Evolutionary conservation across 495 filamentous ascomycete genomes (phyloP).

Genomic region (Hypoxylon lienhwacheense): DNA sequence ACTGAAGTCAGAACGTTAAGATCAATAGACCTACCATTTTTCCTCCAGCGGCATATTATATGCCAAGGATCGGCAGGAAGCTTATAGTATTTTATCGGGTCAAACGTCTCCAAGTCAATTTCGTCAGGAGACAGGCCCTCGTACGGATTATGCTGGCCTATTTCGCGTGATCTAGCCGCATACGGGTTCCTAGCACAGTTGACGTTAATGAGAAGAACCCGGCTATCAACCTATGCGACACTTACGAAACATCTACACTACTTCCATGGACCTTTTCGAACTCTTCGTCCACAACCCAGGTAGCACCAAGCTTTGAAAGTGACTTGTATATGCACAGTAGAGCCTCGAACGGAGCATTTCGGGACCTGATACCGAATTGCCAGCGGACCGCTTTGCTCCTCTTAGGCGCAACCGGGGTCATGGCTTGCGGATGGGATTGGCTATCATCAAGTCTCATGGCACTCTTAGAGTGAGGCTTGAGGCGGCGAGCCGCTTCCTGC

Average conservation of each 20-base stretch:
- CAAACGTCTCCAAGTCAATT: conserved; percentile 37
- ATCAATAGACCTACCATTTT: conserved; percentile 62
- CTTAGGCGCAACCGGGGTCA: conserved; percentile 64
- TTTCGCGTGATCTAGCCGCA: conserved; percentile 17
- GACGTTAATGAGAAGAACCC: conserved; percentile 10
- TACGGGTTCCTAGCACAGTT: conserved; percentile 34
- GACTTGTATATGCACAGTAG: conserved; percentile 93
- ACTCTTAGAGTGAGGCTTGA: conserved; percentile 76
- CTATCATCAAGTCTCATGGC: conserved; percentile 60
- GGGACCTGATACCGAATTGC: conserved; percentile 95
- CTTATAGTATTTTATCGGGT: conserved; percentile 58
- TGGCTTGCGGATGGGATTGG: conserved; percentile 66
- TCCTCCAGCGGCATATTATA: conserved; percentile 83
- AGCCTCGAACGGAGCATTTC: conserved; percentile 91
- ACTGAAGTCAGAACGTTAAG: background rate
- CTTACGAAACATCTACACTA: conserved; percentile 34
- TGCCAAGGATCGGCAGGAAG: conserved; percentile 95
- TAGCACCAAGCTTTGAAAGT: conserved; percentile 78
- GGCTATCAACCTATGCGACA: background rate
- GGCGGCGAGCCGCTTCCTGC: conserved; percentile 69
- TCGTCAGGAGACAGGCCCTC: conserved; percentile 29
- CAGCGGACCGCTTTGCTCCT: conserved; percentile 75
- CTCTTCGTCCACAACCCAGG: conserved; percentile 72
- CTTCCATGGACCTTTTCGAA: conserved; percentile 45
- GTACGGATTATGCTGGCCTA: conserved; percentile 30